phyloP scores from a whole-genome alignment of 345 rosid genomes.

The Mercurialis annua region DNA sequence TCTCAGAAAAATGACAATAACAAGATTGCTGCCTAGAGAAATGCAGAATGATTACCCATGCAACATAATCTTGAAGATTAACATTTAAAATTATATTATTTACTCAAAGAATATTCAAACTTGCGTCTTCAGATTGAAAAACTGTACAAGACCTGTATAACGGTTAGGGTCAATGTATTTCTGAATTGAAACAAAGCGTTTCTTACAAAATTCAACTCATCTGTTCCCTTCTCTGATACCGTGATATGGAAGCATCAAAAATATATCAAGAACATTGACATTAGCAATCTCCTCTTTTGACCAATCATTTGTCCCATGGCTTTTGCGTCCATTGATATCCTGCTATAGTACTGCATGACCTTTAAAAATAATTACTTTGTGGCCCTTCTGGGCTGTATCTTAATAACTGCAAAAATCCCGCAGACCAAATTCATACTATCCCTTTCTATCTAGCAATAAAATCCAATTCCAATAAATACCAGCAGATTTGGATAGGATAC shows the following conservation, averaged over 20 bases:
- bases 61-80: not conserved
- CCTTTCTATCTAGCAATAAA: not conserved
- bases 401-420: not conserved
- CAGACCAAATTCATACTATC: not conserved
- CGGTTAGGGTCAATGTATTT: not conserved
- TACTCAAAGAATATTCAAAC: not conserved
- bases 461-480: not conserved
- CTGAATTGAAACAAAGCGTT: not conserved
- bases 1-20: not conserved
- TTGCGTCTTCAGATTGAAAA: not conserved
- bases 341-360: not conserved
- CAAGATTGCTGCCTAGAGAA: not conserved
- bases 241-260: not conserved
- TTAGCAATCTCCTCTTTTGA: not conserved
- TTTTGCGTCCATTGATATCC: not conserved
- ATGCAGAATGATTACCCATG: not conserved
- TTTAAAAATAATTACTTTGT: not conserved
- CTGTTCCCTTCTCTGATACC: not conserved
- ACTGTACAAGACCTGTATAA: not conserved
- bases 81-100: not conserved
- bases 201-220: not conserved
- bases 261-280: not conserved
- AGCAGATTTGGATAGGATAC: not conserved
- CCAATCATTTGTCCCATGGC: not conserved
- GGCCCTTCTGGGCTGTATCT: not conserved